Evolutionary conservation across 192 early-diverging fungal species (phyloP), one percentile per base, ranked within the genome.

Genomic region (Backusella macrospora): DNA sequence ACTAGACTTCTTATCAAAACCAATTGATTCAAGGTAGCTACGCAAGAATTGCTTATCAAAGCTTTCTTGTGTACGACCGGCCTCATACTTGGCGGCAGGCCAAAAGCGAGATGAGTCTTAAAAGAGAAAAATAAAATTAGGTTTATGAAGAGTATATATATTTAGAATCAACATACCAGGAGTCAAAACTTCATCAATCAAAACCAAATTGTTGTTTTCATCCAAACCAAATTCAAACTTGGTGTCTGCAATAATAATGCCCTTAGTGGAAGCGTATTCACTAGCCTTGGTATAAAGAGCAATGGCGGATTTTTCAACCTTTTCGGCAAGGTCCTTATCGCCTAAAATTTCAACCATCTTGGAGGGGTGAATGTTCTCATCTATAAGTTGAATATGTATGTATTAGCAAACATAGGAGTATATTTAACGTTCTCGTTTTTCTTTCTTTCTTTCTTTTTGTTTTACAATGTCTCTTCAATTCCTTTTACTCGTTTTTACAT

Each of bases 211-310:
- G 71, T 94, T 94, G 15, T 92, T 69, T 42, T 86, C 83, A 82
- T 99, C 95, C 9, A 95, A 89, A 68, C 98, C 98, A 89, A 99
- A 99, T 84, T 99, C 98, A 80, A 99, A 98, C 81, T 99, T 99
- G 43, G 98, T 99, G 71, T 99, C 98, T 12, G 98, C 98, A 84
- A 99, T 99, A 65, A 99, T 95, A 70, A 99, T 98, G 40, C 96
- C 96, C 80, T 88, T 89, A 38, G 80, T 78, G 5, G 80, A 64
- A 4, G 97, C 97, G 71, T 96, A 96, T 47, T 94, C 88, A 21
- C 90, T 88, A 1, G 98, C 98, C 76, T 83, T 91, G n/a, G 76
- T 84, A 84, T 99, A 99, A 34, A 99, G 80, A 26, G 88, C 86
- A 38, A 96, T 39, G 0, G 97, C 92, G 15, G 86, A 76, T 68